A percentile compares a stretch with the other conserved stretches of the same genome.
These are phyloP conservation scores for Fraxinus anomala DNA, from an alignment of 257 asterid species.

Conservation along the genomic window DNA sequence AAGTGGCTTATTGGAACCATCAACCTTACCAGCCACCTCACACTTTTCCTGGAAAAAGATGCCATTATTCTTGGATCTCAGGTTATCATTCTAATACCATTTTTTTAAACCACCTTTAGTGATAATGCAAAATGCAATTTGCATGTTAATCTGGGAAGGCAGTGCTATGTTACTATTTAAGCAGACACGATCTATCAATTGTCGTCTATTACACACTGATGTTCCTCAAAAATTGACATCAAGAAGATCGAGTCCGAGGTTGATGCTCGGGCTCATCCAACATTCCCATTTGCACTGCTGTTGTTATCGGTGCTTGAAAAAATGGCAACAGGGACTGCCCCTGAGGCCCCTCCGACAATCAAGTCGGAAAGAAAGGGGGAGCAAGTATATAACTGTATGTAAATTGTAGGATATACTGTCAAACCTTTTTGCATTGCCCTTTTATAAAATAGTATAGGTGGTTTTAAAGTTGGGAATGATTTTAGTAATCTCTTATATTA, in stretches of 20 bases:
- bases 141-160: constrained; percentile 3
- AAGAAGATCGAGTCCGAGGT: not conserved
- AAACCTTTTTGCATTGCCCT: not conserved
- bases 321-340: not conserved
- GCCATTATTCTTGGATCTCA: constrained; percentile 85
- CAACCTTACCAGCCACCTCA: constrained; percentile 96
- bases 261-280: not conserved
- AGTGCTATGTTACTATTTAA: not conserved
- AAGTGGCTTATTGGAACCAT: constrained; percentile 86
- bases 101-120: not conserved
- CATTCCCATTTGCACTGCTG: not conserved
- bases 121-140: not conserved
- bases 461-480: not conserved
- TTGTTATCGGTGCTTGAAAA: not conserved
- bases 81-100: constrained; percentile 41
- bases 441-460: not conserved
- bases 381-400: not conserved
- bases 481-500: not conserved
- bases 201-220: not conserved
- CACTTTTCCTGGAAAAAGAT: constrained; percentile 83
- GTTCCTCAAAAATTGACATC: not conserved
- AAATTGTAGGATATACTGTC: not conserved
- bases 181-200: not conserved
- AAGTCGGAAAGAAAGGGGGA: too few species aligned
- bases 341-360: too few species aligned